Conservation (phyloP, 2,329 filamentous ascomycete genomes). For the Exophiala sideris region DNA sequence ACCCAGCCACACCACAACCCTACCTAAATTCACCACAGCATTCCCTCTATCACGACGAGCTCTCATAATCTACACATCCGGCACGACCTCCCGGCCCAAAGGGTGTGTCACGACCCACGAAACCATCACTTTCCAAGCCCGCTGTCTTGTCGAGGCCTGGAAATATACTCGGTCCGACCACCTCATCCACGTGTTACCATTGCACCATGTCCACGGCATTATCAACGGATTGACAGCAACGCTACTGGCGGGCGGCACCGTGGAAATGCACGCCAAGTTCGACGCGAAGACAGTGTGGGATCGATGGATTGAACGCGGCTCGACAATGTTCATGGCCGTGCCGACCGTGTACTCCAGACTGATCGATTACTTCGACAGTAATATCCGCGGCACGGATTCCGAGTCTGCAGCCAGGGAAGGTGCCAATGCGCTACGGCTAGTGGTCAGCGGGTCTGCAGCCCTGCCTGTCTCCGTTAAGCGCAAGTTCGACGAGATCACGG, state of each 20-base stretch:
- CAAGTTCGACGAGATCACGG: slow-evolving; percentile 41
- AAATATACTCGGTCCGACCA: slow-evolving; percentile 43
- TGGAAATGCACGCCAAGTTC: slow-evolving; percentile 49
- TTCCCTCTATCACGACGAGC: slow-evolving; percentile 37
- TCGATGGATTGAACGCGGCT: slow-evolving; percentile 41
- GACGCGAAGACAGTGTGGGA: slow-evolving; percentile 46
- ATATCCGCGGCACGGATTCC: slow-evolving; percentile 34
- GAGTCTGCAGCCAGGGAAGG: slow-evolving; percentile 33
- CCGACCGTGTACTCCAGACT: slow-evolving; percentile 52
- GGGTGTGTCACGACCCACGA: slow-evolving; percentile 43
- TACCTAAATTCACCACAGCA: slow-evolving; percentile 40
- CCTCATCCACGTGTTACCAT: slow-evolving; percentile 49
- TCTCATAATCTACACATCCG: slow-evolving; percentile 30
- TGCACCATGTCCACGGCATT: slow-evolving; percentile 52
- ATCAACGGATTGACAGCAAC: slow-evolving; percentile 50
- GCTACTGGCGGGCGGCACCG: slow-evolving; percentile 44
- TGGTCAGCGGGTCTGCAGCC: slow-evolving; percentile 43
- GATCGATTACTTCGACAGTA: slow-evolving; percentile 43
- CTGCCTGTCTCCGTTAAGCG: slow-evolving; percentile 42
- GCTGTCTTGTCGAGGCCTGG: slow-evolving; percentile 36
- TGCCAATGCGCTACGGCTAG: slow-evolving; percentile 32
- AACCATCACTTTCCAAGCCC: slow-evolving; percentile 36
- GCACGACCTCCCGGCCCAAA: slow-evolving; percentile 29
- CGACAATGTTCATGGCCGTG: slow-evolving; percentile 51
- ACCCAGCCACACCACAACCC: slow-evolving; percentile 11